Evolutionary conservation across 1,284 basidiomycete species (phyloP).

Genomic region (Tilletia caries): DNA sequence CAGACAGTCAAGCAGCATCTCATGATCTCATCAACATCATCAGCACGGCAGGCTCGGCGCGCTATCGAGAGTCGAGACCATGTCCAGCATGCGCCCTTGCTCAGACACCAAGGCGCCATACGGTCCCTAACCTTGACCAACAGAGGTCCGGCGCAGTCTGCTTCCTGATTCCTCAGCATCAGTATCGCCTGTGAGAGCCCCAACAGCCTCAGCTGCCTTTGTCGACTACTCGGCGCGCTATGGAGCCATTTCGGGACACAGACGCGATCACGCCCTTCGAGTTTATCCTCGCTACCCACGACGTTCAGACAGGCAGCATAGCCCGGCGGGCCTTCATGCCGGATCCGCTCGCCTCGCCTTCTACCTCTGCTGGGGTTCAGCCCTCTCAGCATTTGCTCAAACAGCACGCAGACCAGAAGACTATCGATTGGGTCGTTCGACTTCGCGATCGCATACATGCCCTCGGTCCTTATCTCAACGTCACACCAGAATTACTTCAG

Average conservation of each 20-base stretch:
- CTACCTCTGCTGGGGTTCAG: background rate
- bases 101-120: background rate
- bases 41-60: background rate
- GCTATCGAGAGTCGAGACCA: background rate
- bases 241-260: slow-evolving; percentile 45
- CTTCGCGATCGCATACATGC: slow-evolving; percentile 26
- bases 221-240: slow-evolving; percentile 46
- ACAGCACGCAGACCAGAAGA: background rate
- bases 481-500: slow-evolving; percentile 34
- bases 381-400: background rate
- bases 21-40: background rate
- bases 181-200: background rate
- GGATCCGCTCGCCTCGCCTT: slow-evolving; percentile 36
- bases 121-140: background rate
- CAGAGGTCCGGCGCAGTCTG: background rate
- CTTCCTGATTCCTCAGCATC: background rate
- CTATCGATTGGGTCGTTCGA: slow-evolving; percentile 2
- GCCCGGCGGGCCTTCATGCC: slow-evolving; percentile 33
- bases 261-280: slow-evolving; percentile 47
- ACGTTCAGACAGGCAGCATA: slow-evolving; percentile 34
- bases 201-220: slow-evolving; percentile 26
- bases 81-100: background rate
- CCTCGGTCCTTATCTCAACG: slow-evolving; percentile 34
- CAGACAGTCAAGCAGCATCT: background rate
- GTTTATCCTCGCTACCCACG: slow-evolving; percentile 38